Percentiles rank a stretch among this genome's conserved stretches.
Evolutionary conservation across 768 basidiomycete species (phyloP).

Genomic region (Porphyrellus cyaneotinctus): DNA sequence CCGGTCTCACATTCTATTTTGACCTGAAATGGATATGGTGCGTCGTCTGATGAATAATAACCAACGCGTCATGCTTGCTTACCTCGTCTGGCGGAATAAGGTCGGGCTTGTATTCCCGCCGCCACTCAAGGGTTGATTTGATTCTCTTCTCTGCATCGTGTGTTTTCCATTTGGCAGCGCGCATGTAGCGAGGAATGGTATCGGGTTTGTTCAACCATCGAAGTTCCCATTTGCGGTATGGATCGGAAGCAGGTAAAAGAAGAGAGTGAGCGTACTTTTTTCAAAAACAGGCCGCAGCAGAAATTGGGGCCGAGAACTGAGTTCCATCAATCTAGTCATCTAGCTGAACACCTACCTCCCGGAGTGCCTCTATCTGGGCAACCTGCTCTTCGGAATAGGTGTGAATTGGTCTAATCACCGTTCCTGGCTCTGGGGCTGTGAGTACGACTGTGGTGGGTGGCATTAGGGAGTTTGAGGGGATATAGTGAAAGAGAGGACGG

Average conservation of each 20-base stretch:
- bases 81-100: conserved; percentile 77
- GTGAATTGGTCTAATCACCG: conserved; percentile 49
- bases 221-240: conserved; percentile 73
- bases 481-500: not conserved
- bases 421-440: conserved; percentile 51
- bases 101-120: conserved; percentile 81
- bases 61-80: conserved; percentile 4
- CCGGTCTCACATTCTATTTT: conserved; percentile 79
- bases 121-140: conserved; percentile 77
- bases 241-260: conserved; percentile 59
- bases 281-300: not conserved
- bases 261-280: conserved; percentile 69
- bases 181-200: conserved; percentile 69
- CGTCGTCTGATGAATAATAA: not conserved
- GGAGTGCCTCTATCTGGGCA: conserved; percentile 54
- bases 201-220: conserved; percentile 71
- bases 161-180: conserved; percentile 81
- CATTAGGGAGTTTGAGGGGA: conserved; percentile 26
- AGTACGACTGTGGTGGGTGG: conserved; percentile 45
- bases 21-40: conserved; percentile 35
- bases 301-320: not conserved
- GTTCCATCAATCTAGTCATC: not conserved
- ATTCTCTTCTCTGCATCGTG: conserved; percentile 76
- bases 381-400: conserved; percentile 63
- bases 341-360: conserved; percentile 43